Evolutionary conservation across 352 stramenopile genomes (phyloP).

Genomic region (Phytophthora lateralis): DNA sequence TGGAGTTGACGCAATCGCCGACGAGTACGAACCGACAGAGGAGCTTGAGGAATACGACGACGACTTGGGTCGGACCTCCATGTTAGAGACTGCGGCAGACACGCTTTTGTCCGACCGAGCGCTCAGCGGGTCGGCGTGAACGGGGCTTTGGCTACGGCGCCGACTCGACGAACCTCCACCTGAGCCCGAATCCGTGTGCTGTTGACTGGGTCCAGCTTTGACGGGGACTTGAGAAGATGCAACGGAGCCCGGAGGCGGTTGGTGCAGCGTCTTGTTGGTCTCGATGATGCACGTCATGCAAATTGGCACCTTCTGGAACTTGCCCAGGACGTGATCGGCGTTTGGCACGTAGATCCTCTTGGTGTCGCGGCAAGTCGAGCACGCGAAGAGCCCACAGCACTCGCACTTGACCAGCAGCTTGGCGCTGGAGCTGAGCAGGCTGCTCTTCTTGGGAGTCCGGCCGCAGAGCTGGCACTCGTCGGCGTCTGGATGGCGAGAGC

Average conservation of each 20-base stretch:
- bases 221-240: slow-evolving; percentile 1
- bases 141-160: slow-evolving; percentile 13
- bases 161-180: slow-evolving; percentile 12
- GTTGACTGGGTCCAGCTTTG: background rate
- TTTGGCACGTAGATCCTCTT: slow-evolving; percentile 57
- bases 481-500: slow-evolving; percentile 30
- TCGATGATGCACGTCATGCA: slow-evolving; percentile 53
- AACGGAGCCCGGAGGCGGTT: background rate
- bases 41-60: slow-evolving; percentile 28
- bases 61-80: slow-evolving; percentile 19
- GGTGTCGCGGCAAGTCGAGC: slow-evolving; percentile 46
- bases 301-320: slow-evolving; percentile 46
- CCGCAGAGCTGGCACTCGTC: slow-evolving; percentile 47
- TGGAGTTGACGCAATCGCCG: slow-evolving; percentile 10
- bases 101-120: slow-evolving; percentile 18
- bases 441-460: slow-evolving; percentile 43
- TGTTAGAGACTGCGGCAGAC: slow-evolving; percentile 9
- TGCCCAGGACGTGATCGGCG: slow-evolving; percentile 41
- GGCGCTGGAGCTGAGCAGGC: slow-evolving; percentile 35
- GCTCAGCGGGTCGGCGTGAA: slow-evolving; percentile 16
- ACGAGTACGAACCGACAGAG: slow-evolving; percentile 27
- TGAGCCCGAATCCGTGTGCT: slow-evolving; percentile 19
- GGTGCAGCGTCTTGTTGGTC: slow-evolving; percentile 33
- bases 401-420: slow-evolving; percentile 53
- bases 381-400: slow-evolving; percentile 55